Percentiles rank a stretch among this genome's conserved stretches.
phyloP scores from a whole-genome alignment of 2,329 filamentous ascomycete species.

The Lasiodiplodia hormozganensis region DNA sequence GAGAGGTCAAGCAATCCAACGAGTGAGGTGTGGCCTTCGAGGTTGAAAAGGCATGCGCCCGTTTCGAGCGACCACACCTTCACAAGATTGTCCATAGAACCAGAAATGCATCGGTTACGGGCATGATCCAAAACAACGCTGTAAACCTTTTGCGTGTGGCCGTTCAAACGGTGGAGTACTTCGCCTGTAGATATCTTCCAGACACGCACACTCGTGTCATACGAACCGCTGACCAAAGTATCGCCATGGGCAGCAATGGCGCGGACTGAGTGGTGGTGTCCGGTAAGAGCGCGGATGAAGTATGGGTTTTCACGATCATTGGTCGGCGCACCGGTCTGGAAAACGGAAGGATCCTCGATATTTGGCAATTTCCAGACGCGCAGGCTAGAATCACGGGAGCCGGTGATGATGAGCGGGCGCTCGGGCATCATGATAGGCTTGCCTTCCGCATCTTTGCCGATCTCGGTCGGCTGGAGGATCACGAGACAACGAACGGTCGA shows the following conservation, averaged over 20 bases:
- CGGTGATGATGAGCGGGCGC: conserved; percentile 95
- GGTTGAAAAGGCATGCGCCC: conserved; percentile 82
- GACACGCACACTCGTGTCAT: conserved; percentile 87
- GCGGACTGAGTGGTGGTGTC: conserved; percentile 91
- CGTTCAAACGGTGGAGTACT: conserved; percentile 79
- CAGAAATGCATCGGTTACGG: conserved; percentile 94
- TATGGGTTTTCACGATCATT: conserved; percentile 87
- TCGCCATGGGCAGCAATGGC: conserved; percentile 95
- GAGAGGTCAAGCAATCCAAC: conserved; percentile 91
- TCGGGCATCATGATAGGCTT: conserved; percentile 87
- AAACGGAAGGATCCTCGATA: conserved; percentile 76
- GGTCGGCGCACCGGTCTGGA: conserved; percentile 77
- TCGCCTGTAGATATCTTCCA: conserved; percentile 98
- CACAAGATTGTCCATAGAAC: conserved; percentile 97
- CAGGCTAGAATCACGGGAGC: conserved; percentile 91
- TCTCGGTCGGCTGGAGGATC: conserved; percentile 85
- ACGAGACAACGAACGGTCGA: conserved; percentile 96
- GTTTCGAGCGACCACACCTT: conserved; percentile 97
- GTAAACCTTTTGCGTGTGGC: conserved; percentile 93
- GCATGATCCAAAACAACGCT: conserved; percentile 93
- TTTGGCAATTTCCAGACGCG: conserved; percentile 94
- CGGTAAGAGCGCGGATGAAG: conserved; percentile 84
- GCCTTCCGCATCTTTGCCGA: conserved; percentile 74
- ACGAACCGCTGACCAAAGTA: conserved; percentile 95
- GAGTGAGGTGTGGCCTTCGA: conserved; percentile 91